These are phyloP conservation scores for Zostera marina DNA, from an alignment of 116 monocot genomes.

Conservation along the genomic window DNA sequence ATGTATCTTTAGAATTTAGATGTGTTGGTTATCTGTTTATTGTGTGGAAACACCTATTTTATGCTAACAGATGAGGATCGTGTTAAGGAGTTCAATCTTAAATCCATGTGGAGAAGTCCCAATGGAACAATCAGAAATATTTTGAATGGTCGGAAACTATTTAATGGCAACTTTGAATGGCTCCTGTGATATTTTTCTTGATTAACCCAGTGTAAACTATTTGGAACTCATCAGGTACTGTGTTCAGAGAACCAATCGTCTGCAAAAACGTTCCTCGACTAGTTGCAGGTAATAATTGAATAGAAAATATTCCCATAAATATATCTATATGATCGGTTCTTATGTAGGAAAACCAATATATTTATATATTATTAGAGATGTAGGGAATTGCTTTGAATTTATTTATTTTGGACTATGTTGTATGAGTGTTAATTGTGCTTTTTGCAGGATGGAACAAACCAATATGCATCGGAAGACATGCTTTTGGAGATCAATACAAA, in stretches of 20 bases:
- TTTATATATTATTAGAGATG: no score
- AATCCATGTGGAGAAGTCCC: constrained; percentile 90
- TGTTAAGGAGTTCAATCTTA: constrained; percentile 80
- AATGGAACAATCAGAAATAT: constrained; percentile 98
- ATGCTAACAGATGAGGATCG: constrained; percentile 58
- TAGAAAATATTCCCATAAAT: neutral
- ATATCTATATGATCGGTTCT: neutral
- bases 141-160: constrained; percentile 46
- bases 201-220: neutral
- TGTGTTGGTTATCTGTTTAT: neutral
- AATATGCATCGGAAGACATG: constrained; percentile 98
- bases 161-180: neutral
- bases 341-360: neutral
- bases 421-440: neutral
- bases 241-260: constrained; percentile 95
- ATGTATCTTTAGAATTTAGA: neutral
- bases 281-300: constrained; percentile 52
- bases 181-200: neutral
- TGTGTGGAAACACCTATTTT: constrained; percentile 1
- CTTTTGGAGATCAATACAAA: constrained; percentile 96
- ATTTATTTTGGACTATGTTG: no score
- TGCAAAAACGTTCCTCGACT: constrained; percentile 92
- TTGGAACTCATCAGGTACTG: constrained; percentile 37
- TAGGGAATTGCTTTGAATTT: no score
- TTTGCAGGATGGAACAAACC: constrained; percentile 85